Percentiles rank a stretch among this genome's conserved stretches.
Evolutionary conservation across 2,329 filamentous ascomycete genomes (phyloP).

Genomic region (Ophiosphaerella herpotricha): DNA sequence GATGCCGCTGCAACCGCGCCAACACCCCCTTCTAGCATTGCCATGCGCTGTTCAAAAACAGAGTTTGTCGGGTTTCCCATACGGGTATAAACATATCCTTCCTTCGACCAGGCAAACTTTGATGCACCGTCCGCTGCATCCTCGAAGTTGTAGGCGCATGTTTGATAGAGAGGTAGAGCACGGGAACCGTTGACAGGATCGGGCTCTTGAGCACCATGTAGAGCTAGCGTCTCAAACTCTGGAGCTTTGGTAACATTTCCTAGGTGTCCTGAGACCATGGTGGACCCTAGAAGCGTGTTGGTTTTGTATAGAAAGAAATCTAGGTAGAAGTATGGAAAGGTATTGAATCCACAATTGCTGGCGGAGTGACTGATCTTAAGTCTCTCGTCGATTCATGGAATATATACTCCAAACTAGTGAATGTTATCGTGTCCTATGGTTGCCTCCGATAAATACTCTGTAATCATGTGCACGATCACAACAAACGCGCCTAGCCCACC

Average conservation of each 20-base stretch:
- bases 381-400: no score
- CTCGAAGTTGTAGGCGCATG: constrained; percentile 34
- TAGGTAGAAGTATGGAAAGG: background rate
- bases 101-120: constrained; percentile 39
- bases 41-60: constrained; percentile 47
- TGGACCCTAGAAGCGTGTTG: background rate
- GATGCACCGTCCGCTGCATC: constrained; percentile 47
- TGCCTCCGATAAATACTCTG: no score
- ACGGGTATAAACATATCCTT: constrained; percentile 48
- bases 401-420: no score
- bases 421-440: no score
- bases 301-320: background rate
- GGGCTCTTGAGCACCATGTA: constrained; percentile 27
- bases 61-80: constrained; percentile 48
- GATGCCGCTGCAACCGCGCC: constrained; percentile 47
- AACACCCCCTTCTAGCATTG: constrained; percentile 47
- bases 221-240: constrained; percentile 25
- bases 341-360: no score
- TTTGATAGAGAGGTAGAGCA: constrained; percentile 27
- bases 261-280: constrained; percentile 28
- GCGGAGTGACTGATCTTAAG: no score
- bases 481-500: background rate
- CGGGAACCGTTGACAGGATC: constrained; percentile 29
- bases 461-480: background rate
- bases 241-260: constrained; percentile 26